Conservation (phyloP, 1,284 basidiomycete genomes). For the Uromyces viciae-fabae region DNA sequence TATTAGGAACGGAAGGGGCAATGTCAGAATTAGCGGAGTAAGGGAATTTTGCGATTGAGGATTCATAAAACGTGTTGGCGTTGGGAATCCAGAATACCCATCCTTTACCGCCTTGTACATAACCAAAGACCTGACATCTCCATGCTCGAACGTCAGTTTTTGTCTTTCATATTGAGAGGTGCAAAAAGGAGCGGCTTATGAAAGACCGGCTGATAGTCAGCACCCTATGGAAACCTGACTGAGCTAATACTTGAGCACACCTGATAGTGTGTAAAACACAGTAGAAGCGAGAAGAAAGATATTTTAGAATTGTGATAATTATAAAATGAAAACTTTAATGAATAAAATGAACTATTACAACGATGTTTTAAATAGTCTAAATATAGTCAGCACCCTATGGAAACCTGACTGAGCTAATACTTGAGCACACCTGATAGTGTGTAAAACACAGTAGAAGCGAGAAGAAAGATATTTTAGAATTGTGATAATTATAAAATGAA, state of each 20-base stretch:
- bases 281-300: too few species aligned
- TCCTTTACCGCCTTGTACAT: constrained; percentile 11
- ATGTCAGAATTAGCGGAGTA: neutral
- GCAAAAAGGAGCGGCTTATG: constrained; percentile 2
- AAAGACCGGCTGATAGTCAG: neutral
- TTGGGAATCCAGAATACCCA: constrained; percentile 9
- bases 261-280: too few species aligned
- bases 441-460: too few species aligned
- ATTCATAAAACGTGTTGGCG: constrained; percentile 9
- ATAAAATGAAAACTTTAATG: neutral
- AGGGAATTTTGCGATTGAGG: neutral
- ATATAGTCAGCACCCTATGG: too few species aligned
- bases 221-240: too few species aligned
- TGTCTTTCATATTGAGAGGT: neutral
- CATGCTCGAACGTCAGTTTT: neutral
- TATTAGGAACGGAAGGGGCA: neutral
- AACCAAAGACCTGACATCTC: neutral
- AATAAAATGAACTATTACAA: too few species aligned
- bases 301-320: neutral
- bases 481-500: too few species aligned
- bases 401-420: too few species aligned
- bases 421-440: too few species aligned
- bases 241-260: too few species aligned
- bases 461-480: too few species aligned
- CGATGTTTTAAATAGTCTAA: too few species aligned